Conservation (phyloP, 192 early-diverging fungal genomes). For the Backusella liffmaniae region DNA sequence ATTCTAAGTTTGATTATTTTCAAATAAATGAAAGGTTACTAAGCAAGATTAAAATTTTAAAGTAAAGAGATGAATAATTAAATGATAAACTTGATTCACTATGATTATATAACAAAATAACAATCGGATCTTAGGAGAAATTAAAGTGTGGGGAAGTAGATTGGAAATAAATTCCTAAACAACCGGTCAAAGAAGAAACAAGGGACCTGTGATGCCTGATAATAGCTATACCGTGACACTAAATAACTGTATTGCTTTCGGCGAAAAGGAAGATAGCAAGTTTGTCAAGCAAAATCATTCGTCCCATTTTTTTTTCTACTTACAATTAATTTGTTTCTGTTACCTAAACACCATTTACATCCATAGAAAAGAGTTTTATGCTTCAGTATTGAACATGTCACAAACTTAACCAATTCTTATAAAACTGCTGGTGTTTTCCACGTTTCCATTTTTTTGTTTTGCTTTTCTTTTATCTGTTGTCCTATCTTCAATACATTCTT, state of each 20-base stretch:
- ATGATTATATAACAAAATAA: not conserved
- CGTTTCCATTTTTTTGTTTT: not conserved
- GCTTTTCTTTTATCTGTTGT: slow-evolving; percentile 1
- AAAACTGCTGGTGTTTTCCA: slow-evolving; percentile 2
- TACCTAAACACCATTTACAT: not conserved
- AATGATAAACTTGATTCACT: not conserved
- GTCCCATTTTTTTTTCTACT: not conserved
- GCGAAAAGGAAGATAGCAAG: slow-evolving; percentile 2
- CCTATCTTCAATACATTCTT: not conserved
- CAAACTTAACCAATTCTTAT: slow-evolving; percentile 2
- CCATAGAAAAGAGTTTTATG: not conserved
- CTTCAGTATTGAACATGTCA: slow-evolving; percentile 3
- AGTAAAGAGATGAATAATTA: not conserved
- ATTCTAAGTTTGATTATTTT: not conserved
- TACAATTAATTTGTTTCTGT: not conserved
- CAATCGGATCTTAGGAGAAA: not conserved
- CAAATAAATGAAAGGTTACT: not conserved
- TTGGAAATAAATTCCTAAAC: not conserved
- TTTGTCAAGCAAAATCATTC: not conserved
- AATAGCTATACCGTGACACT: not conserved
- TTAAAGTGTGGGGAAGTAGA: slow-evolving; percentile 4
- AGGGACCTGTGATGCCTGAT: not conserved
- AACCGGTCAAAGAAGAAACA: not conserved
- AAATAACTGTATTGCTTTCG: not conserved
- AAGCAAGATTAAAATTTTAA: not conserved